Base-by-base conservation (phyloP, 495 filamentous ascomycete species). In the Penicillium roqueforti region DNA sequence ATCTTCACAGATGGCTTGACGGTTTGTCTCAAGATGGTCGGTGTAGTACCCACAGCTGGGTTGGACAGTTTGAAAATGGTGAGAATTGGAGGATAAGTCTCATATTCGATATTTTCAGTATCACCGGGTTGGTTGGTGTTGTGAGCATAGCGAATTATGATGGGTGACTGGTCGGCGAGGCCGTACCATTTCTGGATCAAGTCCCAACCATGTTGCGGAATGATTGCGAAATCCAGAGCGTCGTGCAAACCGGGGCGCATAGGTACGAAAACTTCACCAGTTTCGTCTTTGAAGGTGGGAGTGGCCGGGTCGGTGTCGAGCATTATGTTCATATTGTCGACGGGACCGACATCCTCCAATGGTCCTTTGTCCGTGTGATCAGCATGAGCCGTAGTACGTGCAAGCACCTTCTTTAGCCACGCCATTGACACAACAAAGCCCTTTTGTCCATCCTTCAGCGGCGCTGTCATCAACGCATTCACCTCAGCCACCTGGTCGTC, bases 61-160 rank as follows among this genome's bases (percentile, higher is more conserved):
- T 80, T 80, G 58, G 81, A 80, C 9, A 97, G 74, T 56, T 91
- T 91, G 58, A 95, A 82, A 39, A 98, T 80, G 1, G 86, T 91
- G 70, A 96, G 89, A 19, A 96, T 79, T 1, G 89, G 91, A 18
- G 92, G 95, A 60, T 91, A 81, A 29, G 88, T 75, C 66, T 98
- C 93, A 59, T 87, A 92, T 61, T 87, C 79, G 8, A 96, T 66
- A 50, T 96, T 91, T 22, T 80, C 68, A 7, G 72, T 70, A 2
- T 69, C 72, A 14, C 79, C 76, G 37, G 80, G 72, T 2, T 80
- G 76, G 37, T 77, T 79, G 26, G 83, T 90, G 67, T 96, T 87
- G 70, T 91, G 87, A 16, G 86, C 89, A 54, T 80, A 84, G 26
- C 93, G 83, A 34, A 81, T 76, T 61, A 97, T 90, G 22, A 85